Conservation (phyloP, 495 filamentous ascomycete species). For the Penicillium coffeae region DNA sequence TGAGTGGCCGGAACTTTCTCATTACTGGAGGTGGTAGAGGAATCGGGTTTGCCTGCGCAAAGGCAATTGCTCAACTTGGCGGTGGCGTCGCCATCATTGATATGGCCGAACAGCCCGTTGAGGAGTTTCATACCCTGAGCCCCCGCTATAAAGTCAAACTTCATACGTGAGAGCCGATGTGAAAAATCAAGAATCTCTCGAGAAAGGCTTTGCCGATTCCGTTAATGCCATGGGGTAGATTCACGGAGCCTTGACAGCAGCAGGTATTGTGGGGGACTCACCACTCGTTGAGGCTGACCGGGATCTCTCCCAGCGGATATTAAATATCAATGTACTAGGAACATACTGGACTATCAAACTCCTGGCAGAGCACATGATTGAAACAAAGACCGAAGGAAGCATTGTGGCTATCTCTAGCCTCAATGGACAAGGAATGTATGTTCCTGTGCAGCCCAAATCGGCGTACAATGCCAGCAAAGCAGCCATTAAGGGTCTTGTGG, state of each 20-base stretch:
- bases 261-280: background rate
- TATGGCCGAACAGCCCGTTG: background rate
- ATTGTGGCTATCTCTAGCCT: background rate
- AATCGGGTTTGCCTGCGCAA: background rate
- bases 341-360: too few relatives aligned
- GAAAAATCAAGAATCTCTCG: background rate
- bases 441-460: background rate
- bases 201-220: background rate
- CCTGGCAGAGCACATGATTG: background rate
- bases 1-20: background rate
- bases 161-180: background rate
- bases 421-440: background rate
- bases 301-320: background rate
- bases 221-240: too few relatives aligned
- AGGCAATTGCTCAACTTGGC: background rate
- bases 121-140: background rate
- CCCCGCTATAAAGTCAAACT: background rate
- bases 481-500: background rate
- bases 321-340: background rate
- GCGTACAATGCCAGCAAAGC: background rate
- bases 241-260: background rate
- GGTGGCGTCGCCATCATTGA: background rate
- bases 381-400: background rate
- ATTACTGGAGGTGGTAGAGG: background rate
- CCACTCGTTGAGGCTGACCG: background rate